These are phyloP conservation scores for Aspergillus quadricinctus DNA, from an alignment of 2,329 filamentous ascomycete species.

Conservation along the genomic window DNA sequence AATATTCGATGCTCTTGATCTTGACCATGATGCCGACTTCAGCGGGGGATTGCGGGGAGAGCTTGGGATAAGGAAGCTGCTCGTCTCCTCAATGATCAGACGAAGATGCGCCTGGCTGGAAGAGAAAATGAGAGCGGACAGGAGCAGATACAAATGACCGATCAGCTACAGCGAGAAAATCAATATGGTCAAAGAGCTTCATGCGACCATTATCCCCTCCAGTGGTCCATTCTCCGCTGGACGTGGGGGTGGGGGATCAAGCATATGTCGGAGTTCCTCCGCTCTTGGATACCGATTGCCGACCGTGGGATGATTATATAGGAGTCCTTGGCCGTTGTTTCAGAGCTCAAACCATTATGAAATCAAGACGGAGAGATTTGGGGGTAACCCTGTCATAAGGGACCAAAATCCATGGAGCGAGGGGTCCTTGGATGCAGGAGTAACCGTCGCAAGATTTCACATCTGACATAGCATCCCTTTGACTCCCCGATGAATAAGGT, in stretches of 20 bases:
- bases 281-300: not conserved
- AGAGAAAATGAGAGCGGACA: not conserved
- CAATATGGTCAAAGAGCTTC: not conserved
- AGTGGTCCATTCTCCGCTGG: not conserved
- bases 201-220: not conserved
- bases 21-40: conserved; percentile 49
- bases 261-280: not conserved
- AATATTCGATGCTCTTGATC: conserved; percentile 66
- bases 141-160: not conserved
- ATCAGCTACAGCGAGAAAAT: not conserved
- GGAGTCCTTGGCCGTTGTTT: not conserved
- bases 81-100: not conserved
- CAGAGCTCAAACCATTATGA: not conserved
- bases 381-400: not conserved
- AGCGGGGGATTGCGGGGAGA: not conserved
- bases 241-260: not conserved
- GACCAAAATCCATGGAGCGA: not conserved
- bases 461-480: not conserved
- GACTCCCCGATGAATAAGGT: not conserved
- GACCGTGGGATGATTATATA: not conserved
- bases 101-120: not conserved
- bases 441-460: not conserved
- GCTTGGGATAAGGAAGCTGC: not conserved
- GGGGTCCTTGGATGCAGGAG: not conserved
- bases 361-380: not conserved